A percentile compares a stretch with the other conserved stretches of the same genome.
Evolutionary conservation across 2,329 filamentous ascomycete genomes (phyloP).

Genomic region (Gyromitra esculenta): DNA sequence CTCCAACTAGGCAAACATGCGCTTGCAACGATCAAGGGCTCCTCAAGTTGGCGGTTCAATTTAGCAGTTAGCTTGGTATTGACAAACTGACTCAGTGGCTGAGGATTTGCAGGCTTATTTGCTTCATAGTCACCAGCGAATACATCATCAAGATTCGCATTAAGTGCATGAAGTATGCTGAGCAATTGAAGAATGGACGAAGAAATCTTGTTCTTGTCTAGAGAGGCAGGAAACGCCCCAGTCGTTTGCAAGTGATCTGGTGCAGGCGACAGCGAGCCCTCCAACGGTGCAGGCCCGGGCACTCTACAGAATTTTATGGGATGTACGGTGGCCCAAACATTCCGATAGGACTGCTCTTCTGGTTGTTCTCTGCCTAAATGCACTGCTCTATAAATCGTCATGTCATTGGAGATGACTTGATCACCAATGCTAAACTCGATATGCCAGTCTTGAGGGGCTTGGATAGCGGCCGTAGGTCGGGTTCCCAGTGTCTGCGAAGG

Average conservation of each 20-base stretch:
- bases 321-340: constrained; percentile 89
- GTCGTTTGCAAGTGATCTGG: constrained; percentile 64
- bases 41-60: constrained; percentile 93
- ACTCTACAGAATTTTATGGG: constrained; percentile 92
- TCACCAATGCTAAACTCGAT: constrained; percentile 91
- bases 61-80: constrained; percentile 99
- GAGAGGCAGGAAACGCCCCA: constrained; percentile 75
- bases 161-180: constrained; percentile 89
- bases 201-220: constrained; percentile 84
- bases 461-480: constrained; percentile 80
- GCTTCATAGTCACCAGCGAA: constrained; percentile 78
- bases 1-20: constrained; percentile 96
- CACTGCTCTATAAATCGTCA: constrained; percentile 93
- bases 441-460: constrained; percentile 93
- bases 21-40: constrained; percentile 95
- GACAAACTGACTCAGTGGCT: constrained; percentile 92
- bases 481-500: constrained; percentile 58
- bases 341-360: constrained; percentile 74
- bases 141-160: constrained; percentile 91
- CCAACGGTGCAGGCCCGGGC: constrained; percentile 79
- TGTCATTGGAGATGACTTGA: constrained; percentile 86
- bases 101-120: constrained; percentile 73
- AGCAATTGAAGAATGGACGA: constrained; percentile 87
- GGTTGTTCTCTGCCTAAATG: constrained; percentile 63
- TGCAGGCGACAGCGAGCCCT: constrained; percentile 70